A percentile compares a stretch with the other conserved stretches of the same genome.
phyloP scores from a whole-genome alignment of 306 rosid genomes.

The Medicago arabica region DNA sequence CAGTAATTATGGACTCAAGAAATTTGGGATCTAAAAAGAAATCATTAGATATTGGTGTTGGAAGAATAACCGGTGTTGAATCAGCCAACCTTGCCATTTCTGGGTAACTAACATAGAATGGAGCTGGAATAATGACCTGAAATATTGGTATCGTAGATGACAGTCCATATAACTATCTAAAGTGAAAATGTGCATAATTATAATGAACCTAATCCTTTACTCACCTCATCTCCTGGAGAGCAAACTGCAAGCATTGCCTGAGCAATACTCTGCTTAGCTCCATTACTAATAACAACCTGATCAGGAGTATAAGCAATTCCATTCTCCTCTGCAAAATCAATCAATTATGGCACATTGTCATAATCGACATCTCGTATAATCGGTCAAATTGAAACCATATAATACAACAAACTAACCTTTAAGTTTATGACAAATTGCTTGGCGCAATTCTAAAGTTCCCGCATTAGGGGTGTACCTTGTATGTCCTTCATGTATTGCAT shows the following conservation, averaged over 20 bases:
- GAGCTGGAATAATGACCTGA: slow-evolving; percentile 96
- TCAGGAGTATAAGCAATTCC: slow-evolving; percentile 79
- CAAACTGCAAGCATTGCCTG: slow-evolving; percentile 92
- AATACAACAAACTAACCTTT: no score
- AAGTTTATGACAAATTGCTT: no score
- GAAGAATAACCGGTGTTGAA: slow-evolving; percentile 90
- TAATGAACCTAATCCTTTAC: neutral
- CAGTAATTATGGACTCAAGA: slow-evolving; percentile 75
- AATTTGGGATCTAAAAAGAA: slow-evolving; percentile 82
- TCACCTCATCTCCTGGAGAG: slow-evolving; percentile 89
- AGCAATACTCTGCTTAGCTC: slow-evolving; percentile 87
- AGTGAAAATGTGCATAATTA: no score
- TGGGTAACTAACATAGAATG: slow-evolving; percentile 96
- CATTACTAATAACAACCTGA: slow-evolving; percentile 86
- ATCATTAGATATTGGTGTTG: slow-evolving; percentile 64
- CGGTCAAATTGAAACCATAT: slow-evolving; percentile 15
- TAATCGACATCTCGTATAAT: slow-evolving; percentile 4
- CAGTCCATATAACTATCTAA: no score
- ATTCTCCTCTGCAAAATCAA: slow-evolving; percentile 76
- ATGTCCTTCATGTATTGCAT: no score
- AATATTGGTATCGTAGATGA: slow-evolving; percentile 29
- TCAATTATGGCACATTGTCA: neutral
- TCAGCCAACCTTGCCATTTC: slow-evolving; percentile 96
- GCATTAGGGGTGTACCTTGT: no score
- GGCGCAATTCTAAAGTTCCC: no score